phyloP scores from a whole-genome alignment of 2,329 filamentous ascomycete species.

The Aspergillus clavatus region DNA sequence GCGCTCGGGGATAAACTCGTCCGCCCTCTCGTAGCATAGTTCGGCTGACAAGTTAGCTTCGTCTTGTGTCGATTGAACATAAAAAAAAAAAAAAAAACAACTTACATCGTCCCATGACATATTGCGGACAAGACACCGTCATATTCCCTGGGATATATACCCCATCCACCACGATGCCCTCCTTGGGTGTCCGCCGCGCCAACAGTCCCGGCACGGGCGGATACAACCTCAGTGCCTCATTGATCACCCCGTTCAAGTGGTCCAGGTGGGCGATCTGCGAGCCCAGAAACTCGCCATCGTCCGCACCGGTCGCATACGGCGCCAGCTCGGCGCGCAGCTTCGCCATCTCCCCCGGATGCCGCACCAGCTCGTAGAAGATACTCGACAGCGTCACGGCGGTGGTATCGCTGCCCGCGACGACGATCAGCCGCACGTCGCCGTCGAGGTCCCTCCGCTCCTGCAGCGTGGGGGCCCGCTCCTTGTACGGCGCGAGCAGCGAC shows the following conservation, averaged over 20 bases:
- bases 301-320: slow-evolving; percentile 9
- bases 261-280: slow-evolving; percentile 4
- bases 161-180: slow-evolving; percentile 17
- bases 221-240: slow-evolving; percentile 13
- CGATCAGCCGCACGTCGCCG: slow-evolving; percentile 27
- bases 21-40: slow-evolving; percentile 23
- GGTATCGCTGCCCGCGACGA: slow-evolving; percentile 39
- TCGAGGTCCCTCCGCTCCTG: slow-evolving; percentile 22
- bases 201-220: slow-evolving; percentile 9
- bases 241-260: slow-evolving; percentile 14
- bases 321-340: slow-evolving; percentile 33
- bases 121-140: slow-evolving; percentile 20
- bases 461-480: slow-evolving; percentile 11
- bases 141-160: slow-evolving; percentile 16
- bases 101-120: slow-evolving; percentile 23
- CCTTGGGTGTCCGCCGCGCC: slow-evolving; percentile 9
- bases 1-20: slow-evolving; percentile 25
- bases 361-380: slow-evolving; percentile 39
- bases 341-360: slow-evolving; percentile 21
- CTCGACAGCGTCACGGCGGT: slow-evolving; percentile 38
- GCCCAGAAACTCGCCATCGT: slow-evolving; percentile 3
- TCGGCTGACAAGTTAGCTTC: slow-evolving; percentile 16
- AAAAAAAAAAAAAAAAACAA: no score
- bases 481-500: slow-evolving; percentile 20
- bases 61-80: no score